Base-by-base conservation (phyloP, 2,329 filamentous ascomycete genomes). In the Penicillium sp. region DNA sequence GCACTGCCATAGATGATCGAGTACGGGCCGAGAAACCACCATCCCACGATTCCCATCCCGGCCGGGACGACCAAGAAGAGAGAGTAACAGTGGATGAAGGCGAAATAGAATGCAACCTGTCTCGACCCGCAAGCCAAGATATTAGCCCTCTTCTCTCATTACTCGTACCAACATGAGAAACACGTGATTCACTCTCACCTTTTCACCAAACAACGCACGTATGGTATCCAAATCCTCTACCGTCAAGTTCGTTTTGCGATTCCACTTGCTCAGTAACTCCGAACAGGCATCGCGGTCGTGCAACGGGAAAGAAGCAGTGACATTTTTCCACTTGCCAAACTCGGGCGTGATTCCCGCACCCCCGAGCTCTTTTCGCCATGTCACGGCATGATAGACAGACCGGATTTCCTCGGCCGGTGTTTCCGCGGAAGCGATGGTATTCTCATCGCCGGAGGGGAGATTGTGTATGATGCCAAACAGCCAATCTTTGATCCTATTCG, bases 21-120 rank as follows among this genome's bases (percentile, higher is more conserved):
- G 78, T 93, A 98, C 59, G 89, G 86, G 8, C 92, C 92, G 0
- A 97, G 82, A n/a, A 96, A 80, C 33, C 93, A 76, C 91, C 92
- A 97, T 13, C 89, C 86, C 0, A 85, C 82, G 43, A 91, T 82
- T 3, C 94, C 94, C 68, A 95, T 88, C 4, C 82, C 87, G 0
- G 93, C 91, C 0, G 93, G 93, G 61, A 94, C 89, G n/a, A 91
- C 77, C 28, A 97, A 82, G 73, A 96, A 96, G 60, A 87, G 83
- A 73, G 96, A 96, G 78, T 98, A 98, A 37, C 89, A 89, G 72
- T 96, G 91, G 35, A 96, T 84, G 73, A 98, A 98, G 42, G 93
- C 92, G 75, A 97, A 98, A 80, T 98, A 98, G 76, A 96, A 96
- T 38, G 91, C 94, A 60, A 97, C 90, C 83, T 87, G 16, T 25